These are phyloP conservation scores for Xylaria palmicola DNA, from an alignment of 495 filamentous ascomycete species.

Conservation along the genomic window DNA sequence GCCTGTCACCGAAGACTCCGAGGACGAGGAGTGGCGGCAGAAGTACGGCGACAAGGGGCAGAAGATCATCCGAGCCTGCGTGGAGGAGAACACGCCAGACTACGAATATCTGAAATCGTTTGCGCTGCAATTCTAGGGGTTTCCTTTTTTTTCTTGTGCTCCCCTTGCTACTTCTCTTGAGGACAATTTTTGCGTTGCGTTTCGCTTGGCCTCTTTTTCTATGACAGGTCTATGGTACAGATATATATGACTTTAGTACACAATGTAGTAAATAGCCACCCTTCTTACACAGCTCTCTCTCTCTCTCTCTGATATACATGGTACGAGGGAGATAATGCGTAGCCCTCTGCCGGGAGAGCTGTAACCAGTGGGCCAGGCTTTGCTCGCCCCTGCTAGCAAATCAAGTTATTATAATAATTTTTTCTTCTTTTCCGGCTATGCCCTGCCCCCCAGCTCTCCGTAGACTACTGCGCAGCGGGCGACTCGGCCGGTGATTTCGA, in stretches of 20 bases:
- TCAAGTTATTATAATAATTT: constrained; percentile 1
- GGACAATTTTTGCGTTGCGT: background rate
- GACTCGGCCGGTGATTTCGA: background rate
- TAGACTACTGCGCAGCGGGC: background rate
- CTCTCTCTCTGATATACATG: constrained; percentile 12
- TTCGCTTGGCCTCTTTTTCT: background rate
- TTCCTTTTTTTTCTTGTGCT: no score
- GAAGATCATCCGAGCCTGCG: constrained; percentile 70
- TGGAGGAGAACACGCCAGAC: constrained; percentile 76
- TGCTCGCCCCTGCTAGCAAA: background rate
- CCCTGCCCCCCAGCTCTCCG: background rate
- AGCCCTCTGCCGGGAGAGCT: constrained; percentile 15
- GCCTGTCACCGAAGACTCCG: constrained; percentile 52
- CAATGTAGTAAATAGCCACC: constrained; percentile 16
- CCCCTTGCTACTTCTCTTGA: no score
- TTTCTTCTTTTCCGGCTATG: background rate
- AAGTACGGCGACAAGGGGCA: constrained; percentile 80
- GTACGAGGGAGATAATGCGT: constrained; percentile 8
- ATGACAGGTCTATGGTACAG: constrained; percentile 20
- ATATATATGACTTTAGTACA: constrained; percentile 20
- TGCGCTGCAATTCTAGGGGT: constrained; percentile 61
- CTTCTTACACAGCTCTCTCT: background rate
- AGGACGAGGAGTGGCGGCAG: constrained; percentile 74
- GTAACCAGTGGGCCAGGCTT: background rate
- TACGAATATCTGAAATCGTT: constrained; percentile 93